Evolutionary conservation across 768 basidiomycete genomes (phyloP), one percentile per base, ranked within the genome.

Genomic region (Leccinum subtestaceum): DNA sequence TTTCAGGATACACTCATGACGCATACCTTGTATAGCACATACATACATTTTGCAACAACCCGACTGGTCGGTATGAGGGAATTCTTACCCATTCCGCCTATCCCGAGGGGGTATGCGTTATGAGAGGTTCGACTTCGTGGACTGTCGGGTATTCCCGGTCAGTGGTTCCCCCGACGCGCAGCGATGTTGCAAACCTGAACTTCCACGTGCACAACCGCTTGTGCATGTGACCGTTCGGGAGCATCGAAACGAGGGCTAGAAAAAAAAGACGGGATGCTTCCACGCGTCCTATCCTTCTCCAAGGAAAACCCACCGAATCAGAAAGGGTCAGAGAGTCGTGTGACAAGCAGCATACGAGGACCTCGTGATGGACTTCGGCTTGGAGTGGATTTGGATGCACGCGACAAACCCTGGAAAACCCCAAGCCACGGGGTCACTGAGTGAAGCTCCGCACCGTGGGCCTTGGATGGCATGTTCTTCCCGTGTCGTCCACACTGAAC

Each of bases 251-350:
- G 43, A 19, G 43, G 43, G 43, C 43, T 10, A 45, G 43, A 45
- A 45, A 29, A 29, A 43, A 45, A 45, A 45, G n/a, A 45, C 5
- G 43, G 10, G 19, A 45, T 45, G 40, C 17, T n/a, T 43, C 40
- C 40, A 43, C 40, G 40, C 40, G n/a, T 43, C n/a, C 25, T 9
- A 17, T 9, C 19, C 49, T 25, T 25, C 29, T 21, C 27, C 47
- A 54, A 48, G 53, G 38, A 43, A 43, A 47, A 29, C 51, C 29
- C 58, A 40, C 31, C 36, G 50, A 57, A 46, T 34, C 17, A 34
- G 27, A 51, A 61, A 66, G 56, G 65, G 63, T 61, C 60, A 36
- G 34, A 38, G n/a, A 27, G 11, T 55, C 62, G 61, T 68, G 66
- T 58, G 64, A 68, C 32, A 25, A 25, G 43, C 19, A 45, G 19